These are phyloP conservation scores for Aspergillus homomorphus DNA, from an alignment of 495 filamentous ascomycete genomes.

Conservation along the genomic window DNA sequence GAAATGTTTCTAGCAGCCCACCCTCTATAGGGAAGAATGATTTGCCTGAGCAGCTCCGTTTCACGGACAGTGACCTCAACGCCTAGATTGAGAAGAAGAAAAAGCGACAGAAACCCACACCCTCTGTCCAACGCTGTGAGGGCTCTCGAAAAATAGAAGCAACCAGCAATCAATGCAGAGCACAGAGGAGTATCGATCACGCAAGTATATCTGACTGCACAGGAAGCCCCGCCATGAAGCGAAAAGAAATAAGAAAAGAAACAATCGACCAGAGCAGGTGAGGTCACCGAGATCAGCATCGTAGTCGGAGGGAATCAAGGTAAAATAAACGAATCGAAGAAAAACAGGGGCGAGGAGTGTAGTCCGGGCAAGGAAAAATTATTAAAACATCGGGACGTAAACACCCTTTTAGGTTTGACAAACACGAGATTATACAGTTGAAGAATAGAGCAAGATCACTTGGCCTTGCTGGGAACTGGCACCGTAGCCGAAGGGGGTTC, in stretches of 20 bases:
- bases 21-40: constrained; percentile 10
- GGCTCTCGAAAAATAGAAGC: constrained; percentile 1
- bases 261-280: constrained; percentile 11
- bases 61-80: constrained; percentile 20
- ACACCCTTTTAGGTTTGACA: constrained; percentile 8
- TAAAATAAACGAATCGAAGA: not conserved
- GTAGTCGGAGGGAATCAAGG: constrained; percentile 11
- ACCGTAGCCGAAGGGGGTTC: constrained; percentile 52
- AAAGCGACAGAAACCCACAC: constrained; percentile 1
- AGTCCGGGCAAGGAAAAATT: constrained; percentile 10
- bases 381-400: constrained; percentile 13
- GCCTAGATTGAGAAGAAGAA: constrained; percentile 16
- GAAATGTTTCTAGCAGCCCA: constrained; percentile 16
- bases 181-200: constrained; percentile 3
- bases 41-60: constrained; percentile 9
- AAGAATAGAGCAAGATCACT: constrained; percentile 17
- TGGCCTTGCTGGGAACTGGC: constrained; percentile 45
- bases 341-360: not conserved
- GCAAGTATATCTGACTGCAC: constrained; percentile 6
- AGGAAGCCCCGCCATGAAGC: constrained; percentile 4
- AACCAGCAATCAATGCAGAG: constrained; percentile 7
- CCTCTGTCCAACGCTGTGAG: constrained; percentile 11
- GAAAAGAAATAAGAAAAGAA: too few relatives aligned
- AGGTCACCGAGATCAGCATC: constrained; percentile 1
- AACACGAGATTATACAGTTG: constrained; percentile 11